These are phyloP conservation scores for Metschnikowia corniflorae DNA, from an alignment of 805 yeast genomes.

Conservation along the genomic window DNA sequence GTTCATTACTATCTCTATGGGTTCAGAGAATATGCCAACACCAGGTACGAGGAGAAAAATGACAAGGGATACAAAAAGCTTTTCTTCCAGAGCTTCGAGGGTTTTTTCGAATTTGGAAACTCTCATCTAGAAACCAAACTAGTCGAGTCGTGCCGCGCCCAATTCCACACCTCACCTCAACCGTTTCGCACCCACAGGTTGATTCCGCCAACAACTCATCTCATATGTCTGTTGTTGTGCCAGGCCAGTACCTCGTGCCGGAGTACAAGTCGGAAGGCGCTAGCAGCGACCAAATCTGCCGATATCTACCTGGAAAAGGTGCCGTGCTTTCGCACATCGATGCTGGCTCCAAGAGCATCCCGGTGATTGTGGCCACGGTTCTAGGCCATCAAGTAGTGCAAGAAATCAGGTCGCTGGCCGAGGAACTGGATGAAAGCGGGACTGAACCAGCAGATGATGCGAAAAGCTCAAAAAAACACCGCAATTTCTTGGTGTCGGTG, in stretches of 20 bases:
- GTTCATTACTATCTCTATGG: slow-evolving; percentile 81
- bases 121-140: too few relatives aligned
- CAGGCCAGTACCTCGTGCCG: slow-evolving; percentile 79
- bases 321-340: slow-evolving; percentile 48
- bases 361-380: slow-evolving; percentile 54
- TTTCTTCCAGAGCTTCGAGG: too few relatives aligned
- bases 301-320: slow-evolving; percentile 64
- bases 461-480: slow-evolving; percentile 7
- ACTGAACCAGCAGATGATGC: slow-evolving; percentile 10
- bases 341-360: slow-evolving; percentile 35
- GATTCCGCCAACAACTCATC: slow-evolving; percentile 5
- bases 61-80: neutral
- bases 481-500: slow-evolving; percentile 30
- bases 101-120: too few relatives aligned
- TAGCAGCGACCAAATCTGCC: slow-evolving; percentile 29
- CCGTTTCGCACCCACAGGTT: neutral
- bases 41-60: neutral
- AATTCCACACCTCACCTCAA: slow-evolving; percentile 1
- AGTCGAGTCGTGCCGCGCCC: too few relatives aligned
- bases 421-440: slow-evolving; percentile 10
- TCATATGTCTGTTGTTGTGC: slow-evolving; percentile 30
- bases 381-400: slow-evolving; percentile 52
- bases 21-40: slow-evolving; percentile 66
- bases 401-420: slow-evolving; percentile 16
- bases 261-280: slow-evolving; percentile 33